Conservation (phyloP, 2,329 filamentous ascomycete species). For the Alternaria panax region DNA sequence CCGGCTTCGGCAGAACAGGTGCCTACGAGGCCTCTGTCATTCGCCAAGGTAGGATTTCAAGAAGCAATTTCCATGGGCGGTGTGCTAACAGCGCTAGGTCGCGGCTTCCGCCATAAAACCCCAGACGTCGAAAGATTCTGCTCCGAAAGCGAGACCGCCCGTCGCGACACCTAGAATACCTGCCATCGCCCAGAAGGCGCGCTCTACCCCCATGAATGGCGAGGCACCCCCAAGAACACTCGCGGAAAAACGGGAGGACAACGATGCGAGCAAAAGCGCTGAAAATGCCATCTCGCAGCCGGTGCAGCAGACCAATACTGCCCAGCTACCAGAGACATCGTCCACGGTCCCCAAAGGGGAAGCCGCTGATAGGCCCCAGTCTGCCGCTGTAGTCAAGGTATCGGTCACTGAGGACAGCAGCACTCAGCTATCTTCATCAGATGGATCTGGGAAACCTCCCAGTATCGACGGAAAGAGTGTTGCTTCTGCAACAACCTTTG, state of each 20-base stretch:
- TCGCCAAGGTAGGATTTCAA: constrained; percentile 71
- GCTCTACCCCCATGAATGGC: constrained; percentile 25
- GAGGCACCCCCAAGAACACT: constrained; percentile 25
- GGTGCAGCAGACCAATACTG: constrained; percentile 34
- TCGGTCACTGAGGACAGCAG: constrained; percentile 52
- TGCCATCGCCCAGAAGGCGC: constrained; percentile 28
- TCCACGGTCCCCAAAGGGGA: constrained; percentile 57
- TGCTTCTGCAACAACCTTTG: constrained; percentile 91
- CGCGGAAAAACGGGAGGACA: constrained; percentile 22
- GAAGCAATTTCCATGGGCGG: neutral
- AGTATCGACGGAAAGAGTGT: constrained; percentile 89
- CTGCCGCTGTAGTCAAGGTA: constrained; percentile 42
- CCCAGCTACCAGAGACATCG: constrained; percentile 28
- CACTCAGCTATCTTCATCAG: constrained; percentile 61
- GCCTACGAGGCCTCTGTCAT: constrained; percentile 65
- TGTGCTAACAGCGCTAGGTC: constrained; percentile 44
- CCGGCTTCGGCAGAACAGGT: constrained; percentile 39
- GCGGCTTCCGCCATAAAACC: constrained; percentile 50
- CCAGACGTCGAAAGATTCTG: constrained; percentile 35
- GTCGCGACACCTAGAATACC: constrained; percentile 37
- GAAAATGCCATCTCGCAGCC: constrained; percentile 32
- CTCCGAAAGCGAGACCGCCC: constrained; percentile 34
- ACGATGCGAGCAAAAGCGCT: constrained; percentile 29
- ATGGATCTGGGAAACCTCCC: constrained; percentile 78
- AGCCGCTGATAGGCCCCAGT: constrained; percentile 35